Conservation (phyloP, 306 rosid species). For the Begonia peltatifolia region DNA sequence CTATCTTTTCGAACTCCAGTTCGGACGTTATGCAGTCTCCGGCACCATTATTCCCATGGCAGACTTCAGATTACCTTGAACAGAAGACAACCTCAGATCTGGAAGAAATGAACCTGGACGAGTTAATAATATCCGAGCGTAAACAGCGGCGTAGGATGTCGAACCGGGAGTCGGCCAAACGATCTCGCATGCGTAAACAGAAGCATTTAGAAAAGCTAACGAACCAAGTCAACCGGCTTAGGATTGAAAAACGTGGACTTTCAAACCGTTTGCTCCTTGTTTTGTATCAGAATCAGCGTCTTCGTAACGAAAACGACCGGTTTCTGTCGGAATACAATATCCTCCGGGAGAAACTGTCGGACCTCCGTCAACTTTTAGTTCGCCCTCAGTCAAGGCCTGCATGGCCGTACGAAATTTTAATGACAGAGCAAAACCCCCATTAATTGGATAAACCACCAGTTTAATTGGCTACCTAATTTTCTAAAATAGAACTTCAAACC, state of each 20-base stretch:
- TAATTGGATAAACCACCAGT: slow-evolving; percentile 14
- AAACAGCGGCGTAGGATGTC: slow-evolving; percentile 71
- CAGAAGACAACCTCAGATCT: not conserved
- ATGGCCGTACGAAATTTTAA: slow-evolving; percentile 44
- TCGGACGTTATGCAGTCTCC: slow-evolving; percentile 10
- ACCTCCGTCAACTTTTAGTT: slow-evolving; percentile 33
- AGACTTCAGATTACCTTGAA: slow-evolving; percentile 19
- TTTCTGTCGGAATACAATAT: slow-evolving; percentile 36
- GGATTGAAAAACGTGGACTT: slow-evolving; percentile 53
- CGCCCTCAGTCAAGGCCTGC: slow-evolving; percentile 35
- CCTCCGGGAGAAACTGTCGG: slow-evolving; percentile 36
- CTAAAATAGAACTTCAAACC: slow-evolving; percentile 3
- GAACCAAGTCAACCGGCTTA: slow-evolving; percentile 52
- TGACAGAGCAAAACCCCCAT: slow-evolving; percentile 25
- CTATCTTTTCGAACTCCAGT: slow-evolving; percentile 28
- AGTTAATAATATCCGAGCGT: slow-evolving; percentile 16
- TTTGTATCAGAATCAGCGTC: slow-evolving; percentile 18
- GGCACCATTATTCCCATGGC: slow-evolving; percentile 9
- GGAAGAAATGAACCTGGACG: not conserved
- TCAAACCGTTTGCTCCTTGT: slow-evolving; percentile 37
- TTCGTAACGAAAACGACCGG: slow-evolving; percentile 39
- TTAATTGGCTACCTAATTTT: slow-evolving; percentile 10
- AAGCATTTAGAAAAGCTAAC: slow-evolving; percentile 70
- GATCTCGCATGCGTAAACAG: slow-evolving; percentile 86
- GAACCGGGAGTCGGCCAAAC: slow-evolving; percentile 86